A percentile compares a stretch with the other conserved stretches of the same genome.
phyloP scores from a whole-genome alignment of 1,284 basidiomycete genomes.

The Kwoniella shivajii region DNA sequence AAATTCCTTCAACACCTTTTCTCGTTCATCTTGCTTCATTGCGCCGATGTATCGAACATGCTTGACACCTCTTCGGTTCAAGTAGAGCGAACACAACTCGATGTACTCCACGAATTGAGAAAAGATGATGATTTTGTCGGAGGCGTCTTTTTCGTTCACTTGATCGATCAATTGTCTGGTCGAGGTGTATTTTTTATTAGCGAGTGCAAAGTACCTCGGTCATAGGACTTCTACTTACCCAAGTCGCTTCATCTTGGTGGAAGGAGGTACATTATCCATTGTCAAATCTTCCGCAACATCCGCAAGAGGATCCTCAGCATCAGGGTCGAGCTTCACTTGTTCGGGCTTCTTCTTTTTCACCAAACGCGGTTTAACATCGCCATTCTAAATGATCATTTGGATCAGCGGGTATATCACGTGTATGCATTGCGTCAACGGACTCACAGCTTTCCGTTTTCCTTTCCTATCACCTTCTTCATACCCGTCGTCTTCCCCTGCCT shows the following conservation, averaged over 20 bases:
- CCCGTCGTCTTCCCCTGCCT: constrained; percentile 6
- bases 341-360: constrained; percentile 8
- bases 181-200: neutral
- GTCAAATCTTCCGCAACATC: constrained; percentile 19
- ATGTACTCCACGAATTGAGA: constrained; percentile 51
- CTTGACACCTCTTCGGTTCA: constrained; percentile 29
- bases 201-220: neutral
- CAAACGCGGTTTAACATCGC: neutral
- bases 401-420: too few species aligned
- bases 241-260: constrained; percentile 46
- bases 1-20: constrained; percentile 44
- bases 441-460: constrained; percentile 39
- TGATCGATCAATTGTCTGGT: constrained; percentile 33
- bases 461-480: constrained; percentile 24
- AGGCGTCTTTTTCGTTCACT: constrained; percentile 32
- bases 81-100: constrained; percentile 38
- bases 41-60: constrained; percentile 46
- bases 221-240: constrained; percentile 30
- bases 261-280: constrained; percentile 36
- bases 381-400: neutral
- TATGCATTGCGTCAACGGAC: neutral
- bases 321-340: constrained; percentile 61
- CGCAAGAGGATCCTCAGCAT: constrained; percentile 11
- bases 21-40: constrained; percentile 44
- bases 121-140: constrained; percentile 43